Conservation (phyloP, 352 stramenopile genomes). For the Detonula confervacea region DNA sequence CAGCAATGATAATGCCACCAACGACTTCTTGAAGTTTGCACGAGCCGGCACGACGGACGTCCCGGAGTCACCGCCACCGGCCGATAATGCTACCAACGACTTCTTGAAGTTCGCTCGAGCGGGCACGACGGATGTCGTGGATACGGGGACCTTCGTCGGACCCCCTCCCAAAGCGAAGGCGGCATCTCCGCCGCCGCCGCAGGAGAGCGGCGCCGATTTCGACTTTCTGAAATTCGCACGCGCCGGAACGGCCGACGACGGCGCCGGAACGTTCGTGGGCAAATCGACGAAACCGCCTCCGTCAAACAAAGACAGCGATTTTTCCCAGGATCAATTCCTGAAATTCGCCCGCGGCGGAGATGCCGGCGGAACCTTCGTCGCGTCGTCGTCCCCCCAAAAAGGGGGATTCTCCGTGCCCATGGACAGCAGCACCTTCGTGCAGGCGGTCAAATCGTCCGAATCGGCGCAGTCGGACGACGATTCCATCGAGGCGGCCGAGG, state of each 20-base stretch:
- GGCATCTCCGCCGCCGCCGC: too few relatives aligned
- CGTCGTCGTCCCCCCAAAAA: constrained; percentile 23
- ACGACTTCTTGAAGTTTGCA: too few relatives aligned
- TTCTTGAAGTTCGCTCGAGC: too few relatives aligned
- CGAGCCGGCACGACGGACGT: too few relatives aligned
- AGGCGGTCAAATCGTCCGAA: constrained; percentile 52
- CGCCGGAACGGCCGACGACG: not conserved
- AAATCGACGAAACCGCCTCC: not conserved
- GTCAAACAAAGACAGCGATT: constrained; percentile 4
- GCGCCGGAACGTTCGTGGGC: constrained; percentile 5
- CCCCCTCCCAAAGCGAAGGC: too few relatives aligned
- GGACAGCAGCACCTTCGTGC: constrained; percentile 56
- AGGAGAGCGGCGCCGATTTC: too few relatives aligned
- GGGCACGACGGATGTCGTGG: too few relatives aligned
- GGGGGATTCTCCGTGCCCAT: constrained; percentile 25
- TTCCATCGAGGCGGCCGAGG: constrained; percentile 73
- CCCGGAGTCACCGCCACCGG: too few relatives aligned
- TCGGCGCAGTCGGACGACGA: constrained; percentile 53
- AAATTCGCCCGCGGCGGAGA: constrained; percentile 30
- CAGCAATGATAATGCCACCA: too few relatives aligned
- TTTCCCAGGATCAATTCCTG: constrained; percentile 52
- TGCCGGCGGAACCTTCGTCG: constrained; percentile 30
- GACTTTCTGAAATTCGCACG: constrained; percentile 19
- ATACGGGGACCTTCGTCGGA: too few relatives aligned
- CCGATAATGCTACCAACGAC: too few relatives aligned